Evolutionary conservation across 805 yeast species (phyloP).

Genomic region (Wilhelminamyces savonicus): DNA sequence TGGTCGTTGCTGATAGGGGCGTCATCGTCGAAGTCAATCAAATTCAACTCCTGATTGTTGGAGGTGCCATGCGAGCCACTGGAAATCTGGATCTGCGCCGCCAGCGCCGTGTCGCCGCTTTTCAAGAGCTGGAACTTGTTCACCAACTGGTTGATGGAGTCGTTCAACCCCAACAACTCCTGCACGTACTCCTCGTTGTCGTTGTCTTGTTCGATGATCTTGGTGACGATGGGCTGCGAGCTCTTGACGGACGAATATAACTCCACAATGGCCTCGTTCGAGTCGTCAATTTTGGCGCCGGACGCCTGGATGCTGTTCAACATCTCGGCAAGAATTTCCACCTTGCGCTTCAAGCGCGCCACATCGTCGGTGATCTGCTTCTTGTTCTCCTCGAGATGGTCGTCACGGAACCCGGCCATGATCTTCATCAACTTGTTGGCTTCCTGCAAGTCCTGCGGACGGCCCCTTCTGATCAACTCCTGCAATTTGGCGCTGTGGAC

Average conservation of each 20-base stretch:
- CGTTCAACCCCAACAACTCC: slow-evolving; percentile 65
- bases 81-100: slow-evolving; percentile 37
- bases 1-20: slow-evolving; percentile 27
- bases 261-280: slow-evolving; percentile 73
- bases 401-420: slow-evolving; percentile 96
- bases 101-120: slow-evolving; percentile 55
- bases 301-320: slow-evolving; percentile 43
- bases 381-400: slow-evolving; percentile 64
- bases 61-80: slow-evolving; percentile 16
- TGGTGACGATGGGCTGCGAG: slow-evolving; percentile 81
- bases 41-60: slow-evolving; percentile 25
- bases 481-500: slow-evolving; percentile 95
- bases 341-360: slow-evolving; percentile 76
- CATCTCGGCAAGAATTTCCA: slow-evolving; percentile 86
- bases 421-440: slow-evolving; percentile 96
- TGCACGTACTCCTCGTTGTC: slow-evolving; percentile 46
- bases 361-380: slow-evolving; percentile 80
- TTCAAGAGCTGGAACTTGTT: slow-evolving; percentile 61
- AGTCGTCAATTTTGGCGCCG: slow-evolving; percentile 33
- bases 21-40: slow-evolving; percentile 38
- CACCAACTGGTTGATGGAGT: slow-evolving; percentile 63
- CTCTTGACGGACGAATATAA: slow-evolving; percentile 71
- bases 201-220: slow-evolving; percentile 78
- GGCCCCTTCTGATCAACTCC: slow-evolving; percentile 90
- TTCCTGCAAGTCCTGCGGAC: slow-evolving; percentile 90